A percentile compares a stretch with the other conserved stretches of the same genome.
phyloP scores from a whole-genome alignment of 208 protist species.

The Balamuthia mandrillaris region DNA sequence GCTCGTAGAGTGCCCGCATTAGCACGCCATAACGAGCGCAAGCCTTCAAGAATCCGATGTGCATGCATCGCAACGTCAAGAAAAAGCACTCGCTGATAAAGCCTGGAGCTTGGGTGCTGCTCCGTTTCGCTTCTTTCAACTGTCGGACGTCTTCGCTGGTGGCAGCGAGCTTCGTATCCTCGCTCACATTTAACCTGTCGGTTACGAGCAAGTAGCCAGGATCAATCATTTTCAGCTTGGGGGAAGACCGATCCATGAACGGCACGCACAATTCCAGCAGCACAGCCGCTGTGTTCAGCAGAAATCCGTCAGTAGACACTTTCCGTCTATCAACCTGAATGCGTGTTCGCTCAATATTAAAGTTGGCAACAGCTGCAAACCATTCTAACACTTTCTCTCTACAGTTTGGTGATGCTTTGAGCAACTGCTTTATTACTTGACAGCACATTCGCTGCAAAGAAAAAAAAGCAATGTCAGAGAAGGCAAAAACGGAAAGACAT shows the following conservation, averaged over 20 bases:
- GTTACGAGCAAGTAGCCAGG: background rate
- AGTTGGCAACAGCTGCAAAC: background rate
- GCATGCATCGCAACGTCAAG: slow-evolving; percentile 44
- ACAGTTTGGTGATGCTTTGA: background rate
- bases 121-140: slow-evolving; percentile 4
- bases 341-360: slow-evolving; percentile 5
- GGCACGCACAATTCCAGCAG: slow-evolving; percentile 32
- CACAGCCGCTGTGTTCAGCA: slow-evolving; percentile 10
- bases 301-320: slow-evolving; percentile 17
- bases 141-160: slow-evolving; percentile 37
- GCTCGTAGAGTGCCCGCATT: too few species aligned
- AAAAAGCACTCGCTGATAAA: slow-evolving; percentile 62
- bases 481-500: background rate
- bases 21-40: too few species aligned
- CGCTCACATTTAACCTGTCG: background rate
- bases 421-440: background rate
- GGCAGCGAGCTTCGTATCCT: slow-evolving; percentile 44
- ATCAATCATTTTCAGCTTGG: slow-evolving; percentile 27
- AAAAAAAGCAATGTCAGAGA: background rate
- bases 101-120: background rate
- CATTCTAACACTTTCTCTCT: slow-evolving; percentile 19
- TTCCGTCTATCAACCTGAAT: slow-evolving; percentile 5
- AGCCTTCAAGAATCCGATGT: too few species aligned
- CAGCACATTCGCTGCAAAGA: too few species aligned
- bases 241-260: slow-evolving; percentile 3